phyloP scores from a whole-genome alignment of 192 early-diverging fungal species.

The Coemansia sp. region DNA sequence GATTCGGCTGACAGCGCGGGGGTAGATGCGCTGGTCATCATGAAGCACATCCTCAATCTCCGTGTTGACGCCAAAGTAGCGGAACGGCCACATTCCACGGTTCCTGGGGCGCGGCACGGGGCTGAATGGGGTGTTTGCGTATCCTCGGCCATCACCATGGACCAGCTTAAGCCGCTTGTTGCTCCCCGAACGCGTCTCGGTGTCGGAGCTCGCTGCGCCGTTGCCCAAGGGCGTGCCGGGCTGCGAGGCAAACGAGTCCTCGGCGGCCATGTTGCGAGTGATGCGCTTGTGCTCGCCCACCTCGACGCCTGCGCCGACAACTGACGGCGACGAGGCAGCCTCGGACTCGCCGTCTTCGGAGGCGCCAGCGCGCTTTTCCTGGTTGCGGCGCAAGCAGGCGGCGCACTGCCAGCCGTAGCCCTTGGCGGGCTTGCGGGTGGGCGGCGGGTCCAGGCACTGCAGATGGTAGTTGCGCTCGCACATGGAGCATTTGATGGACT shows the following conservation, averaged over 20 bases:
- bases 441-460: constrained; percentile 73
- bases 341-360: constrained; percentile 2
- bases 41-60: constrained; percentile 65
- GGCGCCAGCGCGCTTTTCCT: constrained; percentile 30
- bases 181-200: constrained; percentile 36
- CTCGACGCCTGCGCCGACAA: not conserved
- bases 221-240: not conserved
- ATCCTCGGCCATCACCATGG: constrained; percentile 13
- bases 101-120: constrained; percentile 36
- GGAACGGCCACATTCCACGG: constrained; percentile 75
- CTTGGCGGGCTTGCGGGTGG: constrained; percentile 69
- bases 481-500: constrained; percentile 68
- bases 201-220: constrained; percentile 25
- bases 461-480: constrained; percentile 79
- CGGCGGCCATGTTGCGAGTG: constrained; percentile 22
- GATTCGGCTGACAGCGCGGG: constrained; percentile 69
- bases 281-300: constrained; percentile 25
- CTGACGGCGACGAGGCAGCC: not conserved
- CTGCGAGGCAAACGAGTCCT: constrained; percentile 11
- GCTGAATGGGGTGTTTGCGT: constrained; percentile 6
- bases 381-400: constrained; percentile 50
- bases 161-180: constrained; percentile 38
- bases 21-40: constrained; percentile 72
- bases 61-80: constrained; percentile 82
- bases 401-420: constrained; percentile 87